These are phyloP conservation scores for Coprinellus aureogranulatus DNA, from an alignment of 768 basidiomycete species.

Conservation along the genomic window DNA sequence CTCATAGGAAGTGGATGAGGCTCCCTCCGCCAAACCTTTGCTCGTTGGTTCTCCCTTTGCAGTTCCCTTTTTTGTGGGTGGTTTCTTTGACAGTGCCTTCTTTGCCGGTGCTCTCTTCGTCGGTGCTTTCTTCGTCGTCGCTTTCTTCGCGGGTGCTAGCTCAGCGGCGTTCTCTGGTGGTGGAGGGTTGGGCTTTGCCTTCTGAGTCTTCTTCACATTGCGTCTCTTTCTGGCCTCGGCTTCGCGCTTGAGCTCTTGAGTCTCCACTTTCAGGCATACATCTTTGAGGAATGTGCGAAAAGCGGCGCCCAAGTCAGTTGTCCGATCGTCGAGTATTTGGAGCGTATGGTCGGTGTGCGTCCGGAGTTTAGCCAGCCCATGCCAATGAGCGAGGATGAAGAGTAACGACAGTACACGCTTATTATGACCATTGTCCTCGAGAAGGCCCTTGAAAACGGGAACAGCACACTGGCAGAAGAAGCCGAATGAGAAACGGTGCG, in stretches of 20 bases:
- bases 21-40: background rate
- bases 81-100: no score
- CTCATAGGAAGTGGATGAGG: no score
- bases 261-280: background rate
- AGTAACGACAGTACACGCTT: background rate
- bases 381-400: slow-evolving; percentile 5
- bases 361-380: background rate
- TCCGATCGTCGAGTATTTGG: background rate
- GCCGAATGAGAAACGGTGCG: no score
- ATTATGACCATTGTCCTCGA: slow-evolving; percentile 12
- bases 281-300: background rate
- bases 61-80: no score
- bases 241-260: background rate
- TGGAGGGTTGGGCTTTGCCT: no score
- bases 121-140: no score
- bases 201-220: background rate
- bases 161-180: no score
- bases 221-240: background rate
- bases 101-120: no score
- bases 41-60: no score
- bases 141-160: no score
- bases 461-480: slow-evolving; percentile 31
- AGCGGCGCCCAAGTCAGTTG: background rate
- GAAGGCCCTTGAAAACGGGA: slow-evolving; percentile 33
- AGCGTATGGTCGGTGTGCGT: background rate